A percentile compares a stretch with the other conserved stretches of the same genome.
Evolutionary conservation across 225 moss, liverwort and hornwort genomes (phyloP).

Genomic region (Physcomitrellopsis africana): DNA sequence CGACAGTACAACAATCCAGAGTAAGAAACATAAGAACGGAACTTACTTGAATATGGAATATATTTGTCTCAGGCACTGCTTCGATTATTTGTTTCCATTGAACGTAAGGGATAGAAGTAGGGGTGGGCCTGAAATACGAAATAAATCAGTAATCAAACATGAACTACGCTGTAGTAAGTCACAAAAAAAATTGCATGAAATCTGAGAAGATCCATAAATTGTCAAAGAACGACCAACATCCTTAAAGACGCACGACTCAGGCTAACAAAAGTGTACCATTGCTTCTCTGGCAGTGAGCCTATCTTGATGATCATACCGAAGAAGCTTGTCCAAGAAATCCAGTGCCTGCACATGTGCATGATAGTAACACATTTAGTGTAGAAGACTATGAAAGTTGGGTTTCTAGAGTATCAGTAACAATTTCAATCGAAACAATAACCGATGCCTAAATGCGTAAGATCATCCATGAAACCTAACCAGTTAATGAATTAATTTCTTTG

Average conservation of each 20-base stretch:
- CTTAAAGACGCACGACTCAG: not conserved
- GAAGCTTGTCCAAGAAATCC: slow-evolving; percentile 63
- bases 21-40: not conserved
- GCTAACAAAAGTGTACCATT: slow-evolving; percentile 35
- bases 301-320: slow-evolving; percentile 60
- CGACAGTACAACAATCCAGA: not conserved
- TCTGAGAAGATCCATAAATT: not conserved
- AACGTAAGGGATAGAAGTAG: slow-evolving; percentile 87
- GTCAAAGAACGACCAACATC: not conserved
- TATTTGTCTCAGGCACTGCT: slow-evolving; percentile 46
- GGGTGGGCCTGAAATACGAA: slow-evolving; percentile 73
- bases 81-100: slow-evolving; percentile 74
- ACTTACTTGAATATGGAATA: slow-evolving; percentile 23
- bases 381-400: no score
- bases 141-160: not conserved
- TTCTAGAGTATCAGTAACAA: not conserved
- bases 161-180: no score
- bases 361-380: not conserved
- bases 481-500: no score
- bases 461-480: not conserved
- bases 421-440: not conserved
- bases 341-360: slow-evolving; percentile 40
- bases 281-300: slow-evolving; percentile 62
- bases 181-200: not conserved
- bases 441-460: not conserved